These are phyloP conservation scores for Cystobasidium tubakii DNA, from an alignment of 768 basidiomycete species.

Conservation along the genomic window DNA sequence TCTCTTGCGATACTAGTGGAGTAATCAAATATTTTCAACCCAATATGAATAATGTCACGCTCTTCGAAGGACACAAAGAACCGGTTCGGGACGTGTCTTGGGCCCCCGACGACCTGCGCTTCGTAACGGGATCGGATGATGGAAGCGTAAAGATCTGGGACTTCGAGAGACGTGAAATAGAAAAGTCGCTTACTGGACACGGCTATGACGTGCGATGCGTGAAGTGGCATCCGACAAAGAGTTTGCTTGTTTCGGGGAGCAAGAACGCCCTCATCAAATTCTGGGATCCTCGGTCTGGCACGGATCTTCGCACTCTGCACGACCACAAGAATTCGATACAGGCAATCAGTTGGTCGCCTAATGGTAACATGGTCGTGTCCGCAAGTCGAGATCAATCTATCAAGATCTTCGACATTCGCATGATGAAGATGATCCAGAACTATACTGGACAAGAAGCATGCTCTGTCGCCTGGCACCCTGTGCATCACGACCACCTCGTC, in stretches of 20 bases:
- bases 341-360: conserved; percentile 84
- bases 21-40: conserved; percentile 98
- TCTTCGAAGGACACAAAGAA: conserved; percentile 89
- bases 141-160: conserved; percentile 91
- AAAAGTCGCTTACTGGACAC: conserved; percentile 84
- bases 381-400: conserved; percentile 92
- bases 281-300: conserved; percentile 95
- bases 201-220: conserved; percentile 99
- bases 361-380: conserved; percentile 87
- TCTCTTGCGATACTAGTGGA: conserved; percentile 85
- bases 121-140: conserved; percentile 94
- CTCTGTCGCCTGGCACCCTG: conserved; percentile 87
- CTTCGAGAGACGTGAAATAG: conserved; percentile 83
- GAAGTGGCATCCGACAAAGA: conserved; percentile 97
- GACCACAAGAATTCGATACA: conserved; percentile 97
- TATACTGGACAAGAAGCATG: conserved; percentile 97
- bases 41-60: conserved; percentile 96
- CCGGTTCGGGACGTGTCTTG: conserved; percentile 86
- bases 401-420: conserved; percentile 93
- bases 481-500: conserved; percentile 75
- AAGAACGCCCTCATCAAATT: conserved; percentile 99
- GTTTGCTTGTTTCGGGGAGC: conserved; percentile 85
- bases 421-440: conserved; percentile 88
- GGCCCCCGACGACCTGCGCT: conserved; percentile 81
- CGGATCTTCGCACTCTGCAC: conserved; percentile 85